A percentile compares a stretch with the other conserved stretches of the same genome.
Conservation (phyloP, 2,329 filamentous ascomycete genomes). For the Aspergillus pseudoviridinutans region DNA sequence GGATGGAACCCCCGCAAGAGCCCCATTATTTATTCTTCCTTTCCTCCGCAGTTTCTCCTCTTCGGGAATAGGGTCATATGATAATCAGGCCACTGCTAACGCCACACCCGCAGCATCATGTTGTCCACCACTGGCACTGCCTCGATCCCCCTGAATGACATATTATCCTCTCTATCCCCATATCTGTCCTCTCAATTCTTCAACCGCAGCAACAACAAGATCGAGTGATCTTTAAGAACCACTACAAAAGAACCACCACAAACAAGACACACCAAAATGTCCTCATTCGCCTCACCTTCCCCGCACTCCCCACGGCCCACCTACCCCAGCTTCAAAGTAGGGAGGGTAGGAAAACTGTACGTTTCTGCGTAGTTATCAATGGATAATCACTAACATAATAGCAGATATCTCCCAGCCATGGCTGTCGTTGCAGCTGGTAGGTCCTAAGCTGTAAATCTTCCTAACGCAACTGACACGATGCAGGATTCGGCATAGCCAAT, state of each 20-base stretch:
- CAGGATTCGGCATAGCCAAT: conserved; percentile 18
- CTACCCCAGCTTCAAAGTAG: background rate
- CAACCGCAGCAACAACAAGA: background rate
- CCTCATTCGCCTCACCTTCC: conserved; percentile 6
- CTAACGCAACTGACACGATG: background rate
- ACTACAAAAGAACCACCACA: background rate
- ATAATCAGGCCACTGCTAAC: background rate
- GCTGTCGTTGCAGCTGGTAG: conserved; percentile 14
- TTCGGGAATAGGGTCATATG: background rate
- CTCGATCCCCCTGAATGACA: background rate
- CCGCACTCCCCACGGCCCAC: conserved; percentile 5
- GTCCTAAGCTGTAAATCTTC: background rate
- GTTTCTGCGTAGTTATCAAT: background rate
- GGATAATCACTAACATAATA: background rate
- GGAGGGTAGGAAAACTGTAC: conserved; percentile 9
- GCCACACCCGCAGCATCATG: background rate
- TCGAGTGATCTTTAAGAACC: background rate
- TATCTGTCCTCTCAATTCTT: background rate
- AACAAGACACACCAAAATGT: conserved; percentile 1
- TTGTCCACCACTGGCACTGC: background rate
- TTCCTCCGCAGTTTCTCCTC: background rate
- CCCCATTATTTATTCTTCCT: background rate
- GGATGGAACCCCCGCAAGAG: background rate
- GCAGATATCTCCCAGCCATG: conserved; percentile 15
- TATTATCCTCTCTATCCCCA: background rate